Evolutionary conservation across 805 yeast species (phyloP).

Genomic region (Metschnikowia koreensis): DNA sequence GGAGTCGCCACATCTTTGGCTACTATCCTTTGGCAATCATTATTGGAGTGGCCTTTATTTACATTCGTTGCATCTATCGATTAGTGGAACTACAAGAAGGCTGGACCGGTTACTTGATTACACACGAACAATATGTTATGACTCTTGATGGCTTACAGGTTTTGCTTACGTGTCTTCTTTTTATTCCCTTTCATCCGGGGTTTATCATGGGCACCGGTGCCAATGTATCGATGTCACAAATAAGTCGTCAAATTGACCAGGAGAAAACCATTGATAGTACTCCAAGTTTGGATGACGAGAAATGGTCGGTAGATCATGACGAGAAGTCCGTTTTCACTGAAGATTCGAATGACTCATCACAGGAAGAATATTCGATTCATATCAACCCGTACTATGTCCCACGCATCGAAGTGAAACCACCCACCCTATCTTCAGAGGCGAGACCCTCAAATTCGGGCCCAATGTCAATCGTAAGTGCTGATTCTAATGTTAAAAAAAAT

Average conservation of each 20-base stretch:
- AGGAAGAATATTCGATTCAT: neutral
- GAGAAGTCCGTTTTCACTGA: neutral
- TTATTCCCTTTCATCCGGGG: slow-evolving; percentile 61
- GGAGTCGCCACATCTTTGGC: slow-evolving; percentile 37
- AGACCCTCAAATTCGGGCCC: neutral
- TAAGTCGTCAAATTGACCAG: neutral
- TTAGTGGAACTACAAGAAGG: slow-evolving; percentile 71
- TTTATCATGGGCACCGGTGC: slow-evolving; percentile 29
- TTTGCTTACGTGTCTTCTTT: slow-evolving; percentile 29
- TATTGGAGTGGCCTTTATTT: slow-evolving; percentile 52
- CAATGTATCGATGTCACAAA: slow-evolving; percentile 8
- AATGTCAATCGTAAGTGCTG: neutral
- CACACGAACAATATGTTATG: slow-evolving; percentile 42
- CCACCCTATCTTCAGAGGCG: neutral
- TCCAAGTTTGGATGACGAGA: neutral
- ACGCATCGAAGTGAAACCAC: neutral
- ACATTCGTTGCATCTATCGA: slow-evolving; percentile 69
- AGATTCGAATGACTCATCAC: neutral
- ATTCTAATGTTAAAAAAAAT: too few species aligned
- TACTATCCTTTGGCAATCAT: slow-evolving; percentile 46
- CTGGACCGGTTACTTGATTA: slow-evolving; percentile 65
- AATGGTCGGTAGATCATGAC: neutral
- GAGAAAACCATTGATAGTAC: neutral
- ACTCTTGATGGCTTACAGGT: slow-evolving; percentile 32
- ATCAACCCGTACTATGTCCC: slow-evolving; percentile 12